phyloP scores from a whole-genome alignment of 2,329 filamentous ascomycete species.

The Aspergillus quadricinctus region DNA sequence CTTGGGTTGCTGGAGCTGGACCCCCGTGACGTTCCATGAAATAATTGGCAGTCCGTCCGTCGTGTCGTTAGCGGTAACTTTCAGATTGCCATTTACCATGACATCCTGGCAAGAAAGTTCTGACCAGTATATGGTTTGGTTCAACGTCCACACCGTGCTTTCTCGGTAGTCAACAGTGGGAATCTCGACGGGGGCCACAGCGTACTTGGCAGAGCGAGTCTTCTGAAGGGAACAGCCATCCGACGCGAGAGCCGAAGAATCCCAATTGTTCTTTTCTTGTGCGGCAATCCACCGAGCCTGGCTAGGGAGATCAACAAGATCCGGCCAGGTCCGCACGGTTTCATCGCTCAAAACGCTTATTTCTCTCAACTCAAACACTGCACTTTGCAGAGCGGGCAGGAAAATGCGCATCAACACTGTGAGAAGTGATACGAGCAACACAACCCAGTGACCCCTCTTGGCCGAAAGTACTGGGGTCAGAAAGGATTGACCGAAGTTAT shows the following conservation, averaged over 20 bases:
- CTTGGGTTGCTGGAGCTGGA: constrained; percentile 17
- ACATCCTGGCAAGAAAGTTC: constrained; percentile 22
- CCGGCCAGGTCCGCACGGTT: constrained; percentile 26
- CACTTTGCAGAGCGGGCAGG: constrained; percentile 29
- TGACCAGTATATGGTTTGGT: constrained; percentile 32
- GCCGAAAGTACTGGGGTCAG: constrained; percentile 29
- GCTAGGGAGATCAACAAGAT: constrained; percentile 21
- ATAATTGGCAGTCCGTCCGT: constrained; percentile 12
- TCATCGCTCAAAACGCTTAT: constrained; percentile 18
- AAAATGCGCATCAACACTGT: constrained; percentile 30
- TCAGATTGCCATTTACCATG: constrained; percentile 14
- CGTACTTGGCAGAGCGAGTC: constrained; percentile 25
- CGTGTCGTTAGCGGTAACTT: constrained; percentile 19
- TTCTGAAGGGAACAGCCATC: constrained; percentile 13
- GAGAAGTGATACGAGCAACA: constrained; percentile 28
- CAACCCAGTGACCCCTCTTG: constrained; percentile 29
- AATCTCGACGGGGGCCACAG: constrained; percentile 30
- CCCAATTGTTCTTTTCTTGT: constrained; percentile 22
- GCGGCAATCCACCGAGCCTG: constrained; percentile 29
- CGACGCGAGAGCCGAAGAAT: constrained; percentile 19
- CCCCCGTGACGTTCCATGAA: constrained; percentile 25
- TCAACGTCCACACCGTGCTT: constrained; percentile 27
- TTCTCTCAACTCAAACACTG: constrained; percentile 28
- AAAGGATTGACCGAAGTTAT: constrained; percentile 34
- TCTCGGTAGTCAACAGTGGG: constrained; percentile 17